Evolutionary conservation across 2,329 filamentous ascomycete genomes (phyloP).

Genomic region (Septoria linicola): DNA sequence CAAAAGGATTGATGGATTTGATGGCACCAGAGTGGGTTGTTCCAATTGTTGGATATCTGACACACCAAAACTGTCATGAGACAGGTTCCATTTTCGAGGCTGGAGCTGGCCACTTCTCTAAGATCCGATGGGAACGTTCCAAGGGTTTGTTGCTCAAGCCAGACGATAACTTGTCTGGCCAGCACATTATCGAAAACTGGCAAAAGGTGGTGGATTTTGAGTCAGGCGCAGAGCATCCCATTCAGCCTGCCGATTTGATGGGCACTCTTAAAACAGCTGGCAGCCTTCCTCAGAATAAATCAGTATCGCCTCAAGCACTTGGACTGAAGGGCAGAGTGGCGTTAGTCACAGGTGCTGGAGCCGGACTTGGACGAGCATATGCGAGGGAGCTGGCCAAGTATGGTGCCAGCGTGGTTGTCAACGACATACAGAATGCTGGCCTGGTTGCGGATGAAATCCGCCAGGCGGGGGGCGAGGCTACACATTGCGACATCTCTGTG

Average conservation of each 20-base stretch:
- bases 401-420: constrained; percentile 82
- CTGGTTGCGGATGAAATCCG: constrained; percentile 87
- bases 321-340: constrained; percentile 88
- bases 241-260: constrained; percentile 77
- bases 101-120: constrained; percentile 85
- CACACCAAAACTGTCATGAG: constrained; percentile 77
- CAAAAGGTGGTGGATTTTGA: constrained; percentile 76
- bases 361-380: constrained; percentile 87
- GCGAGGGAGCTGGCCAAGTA: constrained; percentile 79
- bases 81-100: constrained; percentile 88
- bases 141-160: constrained; percentile 83
- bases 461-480: constrained; percentile 80
- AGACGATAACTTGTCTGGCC: constrained; percentile 68
- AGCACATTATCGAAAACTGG: constrained; percentile 58
- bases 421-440: constrained; percentile 87
- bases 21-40: constrained; percentile 93
- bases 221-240: constrained; percentile 62
- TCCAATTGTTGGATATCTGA: constrained; percentile 81
- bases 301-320: constrained; percentile 90
- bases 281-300: constrained; percentile 91
- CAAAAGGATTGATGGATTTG: constrained; percentile 77
- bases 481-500: constrained; percentile 85
- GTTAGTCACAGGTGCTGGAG: constrained; percentile 81
- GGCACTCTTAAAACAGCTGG: constrained; percentile 81
- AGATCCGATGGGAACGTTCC: constrained; percentile 89